Percentiles rank a stretch among this genome's conserved stretches.
Evolutionary conservation across 2,329 filamentous ascomycete genomes (phyloP).

Genomic region (Ceratocystis albifundus): DNA sequence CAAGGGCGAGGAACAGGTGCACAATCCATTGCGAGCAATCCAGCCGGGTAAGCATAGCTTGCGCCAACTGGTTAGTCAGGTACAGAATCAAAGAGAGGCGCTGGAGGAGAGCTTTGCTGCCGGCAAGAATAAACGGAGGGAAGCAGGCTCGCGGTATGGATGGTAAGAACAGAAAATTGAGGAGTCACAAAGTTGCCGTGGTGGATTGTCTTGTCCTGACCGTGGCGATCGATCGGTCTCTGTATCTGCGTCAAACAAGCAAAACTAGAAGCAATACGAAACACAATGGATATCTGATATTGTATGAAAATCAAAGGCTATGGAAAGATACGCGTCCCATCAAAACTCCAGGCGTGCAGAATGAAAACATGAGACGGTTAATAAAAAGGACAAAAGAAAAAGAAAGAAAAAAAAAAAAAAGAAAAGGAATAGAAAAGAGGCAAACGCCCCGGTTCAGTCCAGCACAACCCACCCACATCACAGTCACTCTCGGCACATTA

Average conservation of each 20-base stretch:
- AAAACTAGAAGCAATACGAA: background rate
- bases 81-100: constrained; percentile 70
- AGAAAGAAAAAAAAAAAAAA: background rate
- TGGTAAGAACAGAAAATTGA: constrained; percentile 40
- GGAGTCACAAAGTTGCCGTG: background rate
- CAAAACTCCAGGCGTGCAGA: constrained; percentile 16
- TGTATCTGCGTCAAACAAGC: background rate
- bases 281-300: constrained; percentile 18
- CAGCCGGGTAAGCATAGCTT: constrained; percentile 75
- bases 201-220: background rate
- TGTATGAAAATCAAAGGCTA: constrained; percentile 16
- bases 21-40: constrained; percentile 72
- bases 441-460: background rate
- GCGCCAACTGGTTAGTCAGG: constrained; percentile 74
- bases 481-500: background rate
- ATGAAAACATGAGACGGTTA: background rate
- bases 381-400: background rate
- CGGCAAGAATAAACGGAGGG: constrained; percentile 65
- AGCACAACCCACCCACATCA: background rate
- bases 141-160: constrained; percentile 73
- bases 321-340: background rate
- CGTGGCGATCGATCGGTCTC: no score
- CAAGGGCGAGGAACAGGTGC: constrained; percentile 55
- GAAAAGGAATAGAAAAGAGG: background rate
- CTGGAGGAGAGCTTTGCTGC: constrained; percentile 85